phyloP scores from a whole-genome alignment of 371 early-diverging fungal species.

The Lichtheimia ornata region DNA sequence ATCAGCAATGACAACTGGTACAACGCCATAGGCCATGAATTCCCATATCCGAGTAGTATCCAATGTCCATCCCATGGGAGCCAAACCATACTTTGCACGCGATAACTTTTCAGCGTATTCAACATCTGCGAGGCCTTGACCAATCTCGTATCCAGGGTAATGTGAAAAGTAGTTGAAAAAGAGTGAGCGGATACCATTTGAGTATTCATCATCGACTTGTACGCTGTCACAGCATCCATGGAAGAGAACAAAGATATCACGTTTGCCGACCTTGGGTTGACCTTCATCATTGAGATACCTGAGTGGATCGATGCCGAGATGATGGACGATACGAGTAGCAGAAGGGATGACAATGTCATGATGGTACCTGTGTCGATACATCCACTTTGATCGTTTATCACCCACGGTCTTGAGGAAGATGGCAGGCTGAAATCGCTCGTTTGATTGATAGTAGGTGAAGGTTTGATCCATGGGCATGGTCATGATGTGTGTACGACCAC shows the following conservation, averaged over 20 bases:
- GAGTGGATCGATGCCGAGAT: constrained; percentile 30
- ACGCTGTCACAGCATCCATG: constrained; percentile 49
- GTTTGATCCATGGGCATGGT: constrained; percentile 59
- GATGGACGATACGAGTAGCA: constrained; percentile 48
- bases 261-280: constrained; percentile 33
- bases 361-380: constrained; percentile 44
- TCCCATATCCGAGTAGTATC: constrained; percentile 62
- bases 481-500: constrained; percentile 53
- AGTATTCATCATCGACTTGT: constrained; percentile 45
- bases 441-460: constrained; percentile 45
- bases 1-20: constrained; percentile 60
- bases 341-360: constrained; percentile 60
- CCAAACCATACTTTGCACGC: constrained; percentile 51
- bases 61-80: constrained; percentile 60
- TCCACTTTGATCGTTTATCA: constrained; percentile 44
- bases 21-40: constrained; percentile 60
- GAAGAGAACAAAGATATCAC: constrained; percentile 52
- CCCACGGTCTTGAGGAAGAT: constrained; percentile 56
- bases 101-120: constrained; percentile 46
- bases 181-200: constrained; percentile 54
- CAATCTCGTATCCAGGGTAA: constrained; percentile 52
- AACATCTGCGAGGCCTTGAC: constrained; percentile 30
- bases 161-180: constrained; percentile 41
- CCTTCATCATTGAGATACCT: constrained; percentile 35
- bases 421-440: constrained; percentile 46